A percentile compares a stretch with the other conserved stretches of the same genome.
These are phyloP conservation scores for Teunomyces kruisii DNA, from an alignment of 805 yeast genomes.

Conservation along the genomic window DNA sequence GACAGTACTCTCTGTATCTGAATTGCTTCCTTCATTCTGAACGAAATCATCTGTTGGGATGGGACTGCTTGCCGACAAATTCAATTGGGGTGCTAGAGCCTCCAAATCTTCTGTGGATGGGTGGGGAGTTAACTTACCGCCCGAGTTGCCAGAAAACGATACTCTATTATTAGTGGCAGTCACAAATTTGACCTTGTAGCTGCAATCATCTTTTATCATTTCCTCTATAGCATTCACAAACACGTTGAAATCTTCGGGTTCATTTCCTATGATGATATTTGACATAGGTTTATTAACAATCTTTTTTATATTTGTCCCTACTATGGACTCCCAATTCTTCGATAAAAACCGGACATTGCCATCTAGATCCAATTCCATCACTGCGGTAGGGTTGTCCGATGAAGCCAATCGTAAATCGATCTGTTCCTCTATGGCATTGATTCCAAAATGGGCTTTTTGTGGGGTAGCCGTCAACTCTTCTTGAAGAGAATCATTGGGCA, in stretches of 20 bases:
- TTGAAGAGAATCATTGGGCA: conserved; percentile 1
- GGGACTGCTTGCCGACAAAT: background rate
- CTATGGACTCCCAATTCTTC: conserved; percentile 74
- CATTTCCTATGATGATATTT: conserved; percentile 60
- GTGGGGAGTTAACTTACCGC: conserved; percentile 24
- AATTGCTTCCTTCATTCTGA: background rate
- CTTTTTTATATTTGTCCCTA: conserved; percentile 62
- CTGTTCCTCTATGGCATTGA: conserved; percentile 38
- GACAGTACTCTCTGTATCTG: conserved; percentile 10
- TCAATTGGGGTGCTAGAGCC: background rate
- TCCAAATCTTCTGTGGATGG: conserved; percentile 20
- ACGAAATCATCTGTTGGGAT: background rate
- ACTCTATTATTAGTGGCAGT: conserved; percentile 42
- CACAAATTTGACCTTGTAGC: conserved; percentile 74
- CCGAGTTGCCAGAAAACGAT: conserved; percentile 5
- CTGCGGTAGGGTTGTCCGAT: conserved; percentile 70
- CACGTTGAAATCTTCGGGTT: conserved; percentile 60
- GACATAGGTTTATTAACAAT: conserved; percentile 59
- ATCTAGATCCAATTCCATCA: conserved; percentile 78
- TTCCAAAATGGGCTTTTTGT: conserved; percentile 4
- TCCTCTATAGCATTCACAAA: conserved; percentile 68
- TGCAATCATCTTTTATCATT: conserved; percentile 71
- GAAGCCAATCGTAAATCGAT: conserved; percentile 62
- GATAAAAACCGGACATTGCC: conserved; percentile 76
- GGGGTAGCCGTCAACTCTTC: background rate